Evolutionary conservation across 345 rosid genomes (phyloP).

Genomic region (Pistacia atlantica): DNA sequence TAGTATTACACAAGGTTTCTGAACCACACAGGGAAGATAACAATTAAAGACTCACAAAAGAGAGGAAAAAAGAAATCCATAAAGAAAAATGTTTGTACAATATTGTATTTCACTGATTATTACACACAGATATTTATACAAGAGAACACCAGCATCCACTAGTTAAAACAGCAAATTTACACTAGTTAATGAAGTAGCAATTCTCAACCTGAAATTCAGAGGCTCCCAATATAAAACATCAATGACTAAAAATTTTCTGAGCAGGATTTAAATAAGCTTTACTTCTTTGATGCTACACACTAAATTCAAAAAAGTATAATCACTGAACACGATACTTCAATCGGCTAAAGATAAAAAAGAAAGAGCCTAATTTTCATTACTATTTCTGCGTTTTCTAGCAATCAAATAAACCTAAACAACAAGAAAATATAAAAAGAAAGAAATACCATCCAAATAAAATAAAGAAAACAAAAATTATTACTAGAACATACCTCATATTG

Average conservation of each 20-base stretch:
- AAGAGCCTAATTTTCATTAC: neutral
- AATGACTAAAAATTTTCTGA: neutral
- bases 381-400: neutral
- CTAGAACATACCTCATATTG: conserved; percentile 15
- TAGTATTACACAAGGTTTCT: neutral
- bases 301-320: neutral
- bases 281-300: neutral
- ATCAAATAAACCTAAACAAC: conserved; percentile 8
- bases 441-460: neutral
- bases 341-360: neutral
- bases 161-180: neutral
- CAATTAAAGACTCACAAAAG: conserved; percentile 4
- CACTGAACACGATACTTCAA: neutral
- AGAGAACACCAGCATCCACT: neutral
- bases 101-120: neutral
- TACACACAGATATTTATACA: neutral
- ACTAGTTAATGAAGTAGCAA: neutral
- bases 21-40: neutral
- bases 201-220: neutral
- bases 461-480: neutral
- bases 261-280: neutral
- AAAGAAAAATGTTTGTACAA: neutral
- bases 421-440: neutral
- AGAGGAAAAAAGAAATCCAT: neutral
- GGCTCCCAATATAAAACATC: neutral